Percentiles rank a stretch among this genome's conserved stretches.
phyloP scores from a whole-genome alignment of 2,329 filamentous ascomycete genomes.

The Gliomastix tumulicola region DNA sequence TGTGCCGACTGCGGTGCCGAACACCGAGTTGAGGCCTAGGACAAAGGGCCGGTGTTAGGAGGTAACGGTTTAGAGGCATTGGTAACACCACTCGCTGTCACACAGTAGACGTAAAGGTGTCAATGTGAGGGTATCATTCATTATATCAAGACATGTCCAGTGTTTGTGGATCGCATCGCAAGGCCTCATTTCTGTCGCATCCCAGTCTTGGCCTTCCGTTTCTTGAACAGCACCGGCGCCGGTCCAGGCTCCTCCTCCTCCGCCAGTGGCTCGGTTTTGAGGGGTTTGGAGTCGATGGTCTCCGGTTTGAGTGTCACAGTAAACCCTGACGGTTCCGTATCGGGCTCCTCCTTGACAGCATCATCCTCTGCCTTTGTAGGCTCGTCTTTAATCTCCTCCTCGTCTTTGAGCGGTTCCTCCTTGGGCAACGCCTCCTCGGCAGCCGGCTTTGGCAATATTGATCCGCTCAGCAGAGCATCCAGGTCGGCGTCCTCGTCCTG shows the following conservation, averaged over 20 bases:
- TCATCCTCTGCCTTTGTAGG: slow-evolving; percentile 17
- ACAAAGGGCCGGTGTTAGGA: too few species aligned
- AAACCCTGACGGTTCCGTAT: slow-evolving; percentile 9
- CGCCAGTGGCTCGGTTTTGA: slow-evolving; percentile 14
- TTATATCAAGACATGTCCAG: too few species aligned
- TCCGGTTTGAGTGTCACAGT: slow-evolving; percentile 32
- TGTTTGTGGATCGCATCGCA: too few species aligned
- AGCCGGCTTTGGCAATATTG: slow-evolving; percentile 13
- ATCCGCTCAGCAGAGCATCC: slow-evolving; percentile 49
- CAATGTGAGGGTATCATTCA: slow-evolving; percentile 4
- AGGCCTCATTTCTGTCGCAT: slow-evolving; percentile 4
- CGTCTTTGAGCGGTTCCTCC: too few species aligned
- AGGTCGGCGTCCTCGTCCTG: slow-evolving; percentile 47
- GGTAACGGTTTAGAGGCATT: too few species aligned
- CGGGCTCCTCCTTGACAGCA: slow-evolving; percentile 18
- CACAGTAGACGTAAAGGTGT: too few species aligned
- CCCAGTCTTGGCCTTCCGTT: slow-evolving; percentile 57
- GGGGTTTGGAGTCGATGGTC: slow-evolving; percentile 13
- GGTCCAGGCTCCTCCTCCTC: slow-evolving; percentile 6
- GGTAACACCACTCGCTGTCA: too few species aligned
- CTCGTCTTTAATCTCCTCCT: slow-evolving; percentile 14
- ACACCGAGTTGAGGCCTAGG: too few species aligned
- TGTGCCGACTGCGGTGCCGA: too few species aligned
- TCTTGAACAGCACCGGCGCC: slow-evolving; percentile 66
- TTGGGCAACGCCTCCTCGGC: slow-evolving; percentile 18